These are phyloP conservation scores for Apiospora phragmitis DNA, from an alignment of 2,329 filamentous ascomycete species.

Conservation along the genomic window DNA sequence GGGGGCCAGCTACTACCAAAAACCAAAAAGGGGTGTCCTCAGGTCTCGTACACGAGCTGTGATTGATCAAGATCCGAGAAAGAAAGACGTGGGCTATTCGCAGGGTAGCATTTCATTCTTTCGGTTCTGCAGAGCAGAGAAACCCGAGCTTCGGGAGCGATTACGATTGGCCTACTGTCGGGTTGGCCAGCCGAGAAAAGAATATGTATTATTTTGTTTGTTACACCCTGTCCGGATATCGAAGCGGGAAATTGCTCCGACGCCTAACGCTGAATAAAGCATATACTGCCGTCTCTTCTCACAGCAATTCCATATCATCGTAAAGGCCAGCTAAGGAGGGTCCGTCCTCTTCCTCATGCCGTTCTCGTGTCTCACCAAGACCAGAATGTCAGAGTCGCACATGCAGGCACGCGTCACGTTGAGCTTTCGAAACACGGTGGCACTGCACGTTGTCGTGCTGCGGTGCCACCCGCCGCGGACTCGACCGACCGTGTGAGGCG, in stretches of 20 bases:
- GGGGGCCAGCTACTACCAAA: background rate
- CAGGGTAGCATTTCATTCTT: background rate
- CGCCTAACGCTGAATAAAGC: background rate
- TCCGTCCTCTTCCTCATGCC: background rate
- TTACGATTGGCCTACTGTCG: background rate
- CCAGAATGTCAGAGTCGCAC: slow-evolving; percentile 2
- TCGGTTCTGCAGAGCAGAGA: background rate
- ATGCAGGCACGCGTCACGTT: slow-evolving; percentile 6
- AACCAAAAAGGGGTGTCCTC: background rate
- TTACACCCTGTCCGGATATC: background rate
- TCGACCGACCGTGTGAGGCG: background rate
- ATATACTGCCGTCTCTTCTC: background rate
- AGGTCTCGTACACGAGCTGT: background rate
- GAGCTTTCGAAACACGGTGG: background rate
- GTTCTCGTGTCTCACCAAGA: background rate
- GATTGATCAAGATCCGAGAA: slow-evolving; percentile 5
- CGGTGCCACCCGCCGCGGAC: background rate
- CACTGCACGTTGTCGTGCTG: background rate
- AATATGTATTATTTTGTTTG: background rate
- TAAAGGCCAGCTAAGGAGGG: background rate
- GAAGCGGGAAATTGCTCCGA: background rate
- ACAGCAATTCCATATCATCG: background rate
- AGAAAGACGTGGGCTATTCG: background rate
- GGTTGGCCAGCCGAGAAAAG: background rate
- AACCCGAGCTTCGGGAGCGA: background rate